Conservation (phyloP, 2,329 filamentous ascomycete genomes). For the Aquanectria penicillioides region DNA sequence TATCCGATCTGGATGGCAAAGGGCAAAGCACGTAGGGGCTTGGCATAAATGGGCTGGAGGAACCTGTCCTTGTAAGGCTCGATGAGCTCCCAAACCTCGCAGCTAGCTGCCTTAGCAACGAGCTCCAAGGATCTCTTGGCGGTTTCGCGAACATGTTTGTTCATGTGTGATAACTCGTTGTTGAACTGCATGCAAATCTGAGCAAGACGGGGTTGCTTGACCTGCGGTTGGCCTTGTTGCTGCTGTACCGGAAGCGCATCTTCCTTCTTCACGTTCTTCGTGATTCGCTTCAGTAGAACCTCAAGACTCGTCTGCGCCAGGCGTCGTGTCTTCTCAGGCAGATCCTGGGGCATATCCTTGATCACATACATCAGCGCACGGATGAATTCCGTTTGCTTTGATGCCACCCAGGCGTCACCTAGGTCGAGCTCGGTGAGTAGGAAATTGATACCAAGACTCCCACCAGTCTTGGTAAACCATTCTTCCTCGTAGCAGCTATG, state of each 20-base stretch:
- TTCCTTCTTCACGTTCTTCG: conserved; percentile 81
- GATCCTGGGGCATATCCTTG: conserved; percentile 95
- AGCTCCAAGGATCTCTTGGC: conserved; percentile 83
- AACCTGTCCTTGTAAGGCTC: conserved; percentile 90
- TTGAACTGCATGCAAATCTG: conserved; percentile 87
- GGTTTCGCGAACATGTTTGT: conserved; percentile 90
- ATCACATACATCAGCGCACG: conserved; percentile 95
- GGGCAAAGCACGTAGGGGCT: conserved; percentile 90
- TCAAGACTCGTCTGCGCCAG: conserved; percentile 87
- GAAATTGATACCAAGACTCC: conserved; percentile 88
- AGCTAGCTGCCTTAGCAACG: conserved; percentile 79
- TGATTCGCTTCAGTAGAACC: conserved; percentile 80
- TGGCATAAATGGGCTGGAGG: conserved; percentile 92
- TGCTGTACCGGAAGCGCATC: conserved; percentile 61
- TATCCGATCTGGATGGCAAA: conserved; percentile 97
- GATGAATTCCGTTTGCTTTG: conserved; percentile 87
- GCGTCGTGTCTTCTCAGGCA: conserved; percentile 87
- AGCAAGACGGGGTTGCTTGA: conserved; percentile 70
- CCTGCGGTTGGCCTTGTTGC: conserved; percentile 55
- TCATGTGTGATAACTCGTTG: conserved; percentile 92
- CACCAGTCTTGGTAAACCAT: conserved; percentile 98
- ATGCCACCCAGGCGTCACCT: conserved; percentile 83
- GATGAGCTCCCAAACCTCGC: conserved; percentile 87
- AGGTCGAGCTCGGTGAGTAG: conserved; percentile 86
- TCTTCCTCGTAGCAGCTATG: conserved; percentile 98